Evolutionary conservation across 2,329 filamentous ascomycete species (phyloP).

Genomic region (Aspergillus caelatus): DNA sequence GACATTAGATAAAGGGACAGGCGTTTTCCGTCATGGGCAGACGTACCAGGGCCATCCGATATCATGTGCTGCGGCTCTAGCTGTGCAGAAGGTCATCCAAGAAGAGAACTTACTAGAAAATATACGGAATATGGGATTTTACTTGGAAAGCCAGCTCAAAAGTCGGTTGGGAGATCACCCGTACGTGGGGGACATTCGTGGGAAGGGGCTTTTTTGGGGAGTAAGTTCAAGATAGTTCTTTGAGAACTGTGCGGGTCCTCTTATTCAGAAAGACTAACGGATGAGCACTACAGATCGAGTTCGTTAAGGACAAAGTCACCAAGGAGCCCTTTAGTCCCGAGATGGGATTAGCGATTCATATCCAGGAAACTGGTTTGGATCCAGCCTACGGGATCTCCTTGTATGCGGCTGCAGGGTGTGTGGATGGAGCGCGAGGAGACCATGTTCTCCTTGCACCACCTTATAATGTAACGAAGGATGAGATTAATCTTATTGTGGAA

Average conservation of each 20-base stretch:
- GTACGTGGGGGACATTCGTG: constrained; percentile 61
- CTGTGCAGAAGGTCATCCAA: constrained; percentile 62
- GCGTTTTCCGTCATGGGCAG: constrained; percentile 61
- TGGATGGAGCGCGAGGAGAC: constrained; percentile 64
- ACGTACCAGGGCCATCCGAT: constrained; percentile 64
- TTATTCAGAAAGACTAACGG: neutral
- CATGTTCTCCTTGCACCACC: constrained; percentile 71
- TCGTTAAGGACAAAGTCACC: constrained; percentile 57
- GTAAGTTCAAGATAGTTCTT: constrained; percentile 43
- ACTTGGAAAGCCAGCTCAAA: constrained; percentile 47
- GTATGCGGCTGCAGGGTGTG: constrained; percentile 66
- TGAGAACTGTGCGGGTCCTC: neutral
- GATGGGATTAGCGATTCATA: constrained; percentile 48
- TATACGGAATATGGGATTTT: constrained; percentile 56
- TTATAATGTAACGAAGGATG: constrained; percentile 62
- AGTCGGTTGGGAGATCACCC: constrained; percentile 48
- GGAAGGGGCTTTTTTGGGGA: constrained; percentile 62
- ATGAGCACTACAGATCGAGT: constrained; percentile 50
- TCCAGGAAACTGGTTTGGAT: constrained; percentile 55
- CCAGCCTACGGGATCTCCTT: constrained; percentile 56
- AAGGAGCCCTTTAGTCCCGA: constrained; percentile 57
- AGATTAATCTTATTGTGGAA: constrained; percentile 60
- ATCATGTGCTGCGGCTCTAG: constrained; percentile 61
- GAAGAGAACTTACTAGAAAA: constrained; percentile 63
- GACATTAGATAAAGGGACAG: constrained; percentile 50